Base-by-base conservation (phyloP, 176 grass and related monocot genomes). In the Hyparrhenia diplandra region DNA sequence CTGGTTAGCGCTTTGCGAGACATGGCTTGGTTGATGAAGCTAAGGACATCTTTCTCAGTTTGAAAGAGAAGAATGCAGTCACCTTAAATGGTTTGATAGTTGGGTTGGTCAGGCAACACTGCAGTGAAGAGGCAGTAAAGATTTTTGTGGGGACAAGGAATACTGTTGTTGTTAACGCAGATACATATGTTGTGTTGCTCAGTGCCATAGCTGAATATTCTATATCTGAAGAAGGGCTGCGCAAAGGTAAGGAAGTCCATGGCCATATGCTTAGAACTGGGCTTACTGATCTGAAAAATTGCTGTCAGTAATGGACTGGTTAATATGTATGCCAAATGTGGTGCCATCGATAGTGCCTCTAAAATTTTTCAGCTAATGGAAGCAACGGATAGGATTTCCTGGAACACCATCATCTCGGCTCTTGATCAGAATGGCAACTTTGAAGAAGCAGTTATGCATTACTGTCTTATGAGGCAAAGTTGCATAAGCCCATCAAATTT, bases 241-340 rank as follows among this genome's bases (percentile, higher is more conserved):
- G 77, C 81, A 92, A 78, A 79, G 93, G 93, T 73, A 90, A 73
- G 75, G 90, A 90, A 80, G 85, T 92, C 69, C 93, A 96, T 10
- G 88, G 85, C 10, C 80, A 81, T 66, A 66, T 87, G 61, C 71
- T 93, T 81, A 92, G 79, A 87, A 76, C 80, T 74, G 76, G 79
- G 59, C 11, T 88, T 67, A 87, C 78, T 40, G 73, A 82, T 71
- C 66, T 63, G 82, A 86, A 93, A n/a, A 73, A 76, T 89, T 23
- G 83, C 88, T 42, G 36, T 93, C 51, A 87, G 88, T 67, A 96
- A 96, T 82, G 84, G 90, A 28, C 70, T 96, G 47, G 57, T 96
- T 84, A 93, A 90, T 83, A 88, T 96, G 90, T 93, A 96, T 32
- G 83, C 85, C 35, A 96, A 96, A 81, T 92, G 87, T 76, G 88